These are phyloP conservation scores for Hordeum pubiflorum DNA, from an alignment of 202 grass and related monocot genomes.

Conservation along the genomic window DNA sequence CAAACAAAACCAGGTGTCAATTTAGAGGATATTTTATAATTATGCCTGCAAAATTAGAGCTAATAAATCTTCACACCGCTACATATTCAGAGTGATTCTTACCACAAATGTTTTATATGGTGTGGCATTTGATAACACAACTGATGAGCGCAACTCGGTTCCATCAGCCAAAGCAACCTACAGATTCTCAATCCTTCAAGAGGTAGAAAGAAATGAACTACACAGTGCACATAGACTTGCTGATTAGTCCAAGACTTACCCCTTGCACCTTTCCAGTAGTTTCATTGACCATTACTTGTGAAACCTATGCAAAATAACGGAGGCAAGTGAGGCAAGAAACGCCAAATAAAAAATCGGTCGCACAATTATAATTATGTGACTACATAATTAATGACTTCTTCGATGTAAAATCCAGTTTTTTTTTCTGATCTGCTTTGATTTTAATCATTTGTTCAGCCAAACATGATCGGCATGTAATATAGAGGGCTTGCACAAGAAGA, in stretches of 20 bases:
- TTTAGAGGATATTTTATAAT: constrained; percentile 1
- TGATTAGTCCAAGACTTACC: constrained; percentile 45
- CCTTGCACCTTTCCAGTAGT: constrained; percentile 53
- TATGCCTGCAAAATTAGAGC: constrained; percentile 20
- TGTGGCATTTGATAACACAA: constrained; percentile 92
- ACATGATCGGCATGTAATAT: background rate
- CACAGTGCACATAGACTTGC: background rate
- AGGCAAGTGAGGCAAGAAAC: constrained; percentile 40
- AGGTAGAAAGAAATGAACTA: constrained; percentile 17
- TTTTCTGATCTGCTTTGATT: constrained; percentile 18
- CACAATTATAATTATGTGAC: background rate
- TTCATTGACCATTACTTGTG: constrained; percentile 55
- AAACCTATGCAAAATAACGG: constrained; percentile 59
- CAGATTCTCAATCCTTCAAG: constrained; percentile 25
- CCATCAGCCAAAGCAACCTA: constrained; percentile 89
- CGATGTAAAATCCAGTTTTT: background rate
- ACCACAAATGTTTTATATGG: constrained; percentile 95
- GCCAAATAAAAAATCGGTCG: constrained; percentile 3
- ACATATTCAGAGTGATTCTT: constrained; percentile 32
- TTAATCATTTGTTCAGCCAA: constrained; percentile 4
- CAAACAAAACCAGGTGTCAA: constrained; percentile 25
- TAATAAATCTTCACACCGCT: constrained; percentile 16
- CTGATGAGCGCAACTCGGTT: constrained; percentile 63
- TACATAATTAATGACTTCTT: background rate
- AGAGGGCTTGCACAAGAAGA: constrained; percentile 16